Base-by-base conservation (phyloP, 805 yeast species). In the Candida corydali region DNA sequence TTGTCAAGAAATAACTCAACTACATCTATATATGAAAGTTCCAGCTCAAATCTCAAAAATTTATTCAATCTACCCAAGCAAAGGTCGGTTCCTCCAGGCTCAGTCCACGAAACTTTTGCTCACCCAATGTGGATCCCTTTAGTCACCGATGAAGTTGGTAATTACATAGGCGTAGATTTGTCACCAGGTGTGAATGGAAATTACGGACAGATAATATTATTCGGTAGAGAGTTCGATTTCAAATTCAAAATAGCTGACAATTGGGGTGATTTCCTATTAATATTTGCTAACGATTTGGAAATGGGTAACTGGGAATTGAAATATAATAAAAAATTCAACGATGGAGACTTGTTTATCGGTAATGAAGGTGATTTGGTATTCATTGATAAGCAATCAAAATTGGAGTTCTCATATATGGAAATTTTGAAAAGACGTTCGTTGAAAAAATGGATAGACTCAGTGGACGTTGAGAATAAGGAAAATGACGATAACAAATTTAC, bases 211-310 rank as follows among this genome's bases (percentile, higher is more conserved):
- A 82, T 93, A 14, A 91, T 91, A 44, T 54, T 89, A 37, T 91
- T 86, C 59, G 98, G 98, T 26, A 80, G 97, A 54, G 98, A 91
- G 46, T 91, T 80, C 54, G 98, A 91, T 63, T 78, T 84, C 26
- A 91, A 91, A 57, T 87, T 76, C 59, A 89, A 85, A 26, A 69
- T 93, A 38, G 94, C 97, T 14, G 76, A 78, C 34, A 83, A 82
- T 38, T 91, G 95, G 82, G 95, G 95, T 12, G 93, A 85, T 51
- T 93, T 93, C 57, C 62, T 91, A 36, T 66, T 88, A 37, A 73
- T 75, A 35, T 81, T 88, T 55, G 95, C 89, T 18, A 86, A 87
- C 47, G 97, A 91, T 56, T 66, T 91, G 39, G 96, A 89, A 55
- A 73, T 68, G 35, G 95, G 95, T 8, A 83, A 82, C 55, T 86